These are phyloP conservation scores for Murraya koenigii DNA, from an alignment of 345 rosid species.

Conservation along the genomic window DNA sequence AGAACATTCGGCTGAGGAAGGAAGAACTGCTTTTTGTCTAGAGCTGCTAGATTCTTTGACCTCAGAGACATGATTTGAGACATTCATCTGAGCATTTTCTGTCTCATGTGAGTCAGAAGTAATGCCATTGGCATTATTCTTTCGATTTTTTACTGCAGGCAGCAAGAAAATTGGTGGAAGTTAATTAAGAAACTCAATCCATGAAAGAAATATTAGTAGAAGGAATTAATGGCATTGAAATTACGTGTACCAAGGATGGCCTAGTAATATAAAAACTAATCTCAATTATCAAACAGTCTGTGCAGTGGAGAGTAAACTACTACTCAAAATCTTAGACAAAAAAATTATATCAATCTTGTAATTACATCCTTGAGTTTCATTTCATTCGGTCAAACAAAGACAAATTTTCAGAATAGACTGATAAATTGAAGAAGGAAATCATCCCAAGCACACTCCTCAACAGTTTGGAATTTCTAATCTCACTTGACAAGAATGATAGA, in stretches of 20 bases:
- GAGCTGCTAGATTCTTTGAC: conserved; percentile 30
- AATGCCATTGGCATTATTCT: conserved; percentile 24
- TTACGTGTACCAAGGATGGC: neutral
- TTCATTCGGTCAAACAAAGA: neutral
- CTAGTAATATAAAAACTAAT: neutral
- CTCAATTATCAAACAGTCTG: neutral
- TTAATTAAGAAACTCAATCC: neutral
- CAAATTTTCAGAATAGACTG: neutral
- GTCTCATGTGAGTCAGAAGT: conserved; percentile 27
- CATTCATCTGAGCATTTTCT: conserved; percentile 23
- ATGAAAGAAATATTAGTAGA: neutral
- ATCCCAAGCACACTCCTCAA: neutral
- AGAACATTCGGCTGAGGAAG: conserved; percentile 27
- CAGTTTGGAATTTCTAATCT: neutral
- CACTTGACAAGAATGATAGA: neutral
- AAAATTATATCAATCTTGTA: neutral
- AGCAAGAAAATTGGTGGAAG: conserved; percentile 15
- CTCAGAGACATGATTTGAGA: conserved; percentile 23
- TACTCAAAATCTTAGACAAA: neutral
- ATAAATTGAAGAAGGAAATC: neutral
- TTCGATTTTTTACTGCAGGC: conserved; percentile 54
- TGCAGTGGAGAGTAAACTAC: neutral
- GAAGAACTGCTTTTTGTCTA: conserved; percentile 21
- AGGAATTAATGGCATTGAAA: neutral
- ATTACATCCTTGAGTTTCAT: neutral